A percentile compares a stretch with the other conserved stretches of the same genome.
These are phyloP conservation scores for Monosporascus sp. DNA, from an alignment of 2,329 filamentous ascomycete species.

Conservation along the genomic window DNA sequence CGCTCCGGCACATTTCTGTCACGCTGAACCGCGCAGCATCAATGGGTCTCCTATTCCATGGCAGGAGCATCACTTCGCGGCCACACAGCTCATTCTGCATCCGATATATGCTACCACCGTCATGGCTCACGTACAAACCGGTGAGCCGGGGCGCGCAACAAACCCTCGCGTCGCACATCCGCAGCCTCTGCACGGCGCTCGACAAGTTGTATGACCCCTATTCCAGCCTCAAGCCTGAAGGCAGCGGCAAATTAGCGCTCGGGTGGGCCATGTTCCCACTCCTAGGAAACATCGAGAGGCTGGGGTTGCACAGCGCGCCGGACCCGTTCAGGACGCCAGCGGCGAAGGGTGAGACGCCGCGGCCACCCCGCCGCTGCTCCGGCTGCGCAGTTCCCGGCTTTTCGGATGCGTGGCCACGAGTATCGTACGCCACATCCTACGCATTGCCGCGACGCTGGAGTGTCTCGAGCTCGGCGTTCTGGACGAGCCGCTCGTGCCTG, in stretches of 20 bases:
- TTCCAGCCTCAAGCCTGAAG: background rate
- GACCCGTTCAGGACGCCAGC: background rate
- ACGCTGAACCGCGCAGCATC: no score
- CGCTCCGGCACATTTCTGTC: no score
- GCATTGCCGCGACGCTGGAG: background rate
- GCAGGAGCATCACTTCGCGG: no score
- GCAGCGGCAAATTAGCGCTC: background rate
- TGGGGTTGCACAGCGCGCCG: background rate
- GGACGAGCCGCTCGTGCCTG: background rate
- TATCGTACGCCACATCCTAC: background rate
- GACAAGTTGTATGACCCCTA: background rate
- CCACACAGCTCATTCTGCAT: no score
- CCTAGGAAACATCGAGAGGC: background rate
- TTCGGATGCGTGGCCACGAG: background rate
- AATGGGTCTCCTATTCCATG: no score
- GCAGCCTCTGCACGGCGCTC: background rate
- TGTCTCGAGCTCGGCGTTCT: background rate
- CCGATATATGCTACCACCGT: no score
- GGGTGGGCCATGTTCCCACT: background rate
- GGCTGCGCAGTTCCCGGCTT: background rate
- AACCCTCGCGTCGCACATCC: background rate
- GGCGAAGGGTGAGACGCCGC: background rate
- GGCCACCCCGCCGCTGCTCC: background rate
- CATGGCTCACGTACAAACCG: background rate
- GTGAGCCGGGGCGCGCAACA: background rate